Evolutionary conservation across 768 basidiomycete genomes (phyloP), one percentile per base, ranked within the genome.

Genomic region (Pleurotus platypus): DNA sequence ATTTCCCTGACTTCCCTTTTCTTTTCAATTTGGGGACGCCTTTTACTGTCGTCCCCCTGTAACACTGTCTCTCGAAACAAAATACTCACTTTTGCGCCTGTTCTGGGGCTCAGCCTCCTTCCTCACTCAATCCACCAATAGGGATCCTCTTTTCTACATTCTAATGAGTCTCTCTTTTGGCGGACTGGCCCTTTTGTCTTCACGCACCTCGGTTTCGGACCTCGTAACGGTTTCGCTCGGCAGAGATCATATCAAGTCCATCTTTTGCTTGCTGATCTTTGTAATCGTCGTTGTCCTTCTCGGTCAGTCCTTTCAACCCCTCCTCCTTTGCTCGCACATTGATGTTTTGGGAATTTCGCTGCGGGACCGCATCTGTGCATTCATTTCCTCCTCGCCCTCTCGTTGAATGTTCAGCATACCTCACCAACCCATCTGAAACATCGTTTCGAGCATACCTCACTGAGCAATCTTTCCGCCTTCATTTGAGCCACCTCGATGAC

Each of bases 401-500:
- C 37, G 57, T 57, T 43, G 35, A 20, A 13, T 48, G 49, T 20
- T 46, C 75, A 98, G 96, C 95, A 48, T 94, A 94, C 77, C 83
- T 95, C 68, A 92, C 94, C 35, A 98, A 98, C 71, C 96, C 96
- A 20, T 86, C 89, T 56, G 94, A 98, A 72, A 86, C 86, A 47
- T 94, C 94, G 5, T 98, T 99, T 73, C 86, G 95, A 53, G 80
- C 93, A 16, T 95, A 92, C 74, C 86, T 98, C 63, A 98, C 95
- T n/a, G 94, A 97, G 67, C 91, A 92, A 67, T 95, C 94, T 22
- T 98, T 99, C 70, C 91, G 95, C 53, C 90, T 92, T 56, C 94
- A 98, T 70, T 82, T 98, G 59, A 91, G 85, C 59, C 87, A 87
- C 56, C 83, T 97, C 64, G 88, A 94, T 63, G 87, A 87, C 64